Base-by-base conservation (phyloP, 257 asterid genomes). In the Lantana camara region DNA sequence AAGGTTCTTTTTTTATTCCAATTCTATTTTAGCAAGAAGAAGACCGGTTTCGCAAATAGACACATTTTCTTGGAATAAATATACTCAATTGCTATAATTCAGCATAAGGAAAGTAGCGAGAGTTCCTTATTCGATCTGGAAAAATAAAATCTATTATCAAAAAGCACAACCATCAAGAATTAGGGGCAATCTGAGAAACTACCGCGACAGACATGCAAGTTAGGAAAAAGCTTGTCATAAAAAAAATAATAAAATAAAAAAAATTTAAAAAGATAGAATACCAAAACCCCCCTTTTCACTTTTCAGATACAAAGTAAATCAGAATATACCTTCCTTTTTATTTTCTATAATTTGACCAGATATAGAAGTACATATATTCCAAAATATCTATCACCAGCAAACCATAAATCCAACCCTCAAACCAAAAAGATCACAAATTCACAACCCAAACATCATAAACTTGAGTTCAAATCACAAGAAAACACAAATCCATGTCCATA, bases 201-300 rank as follows among this genome's bases (percentile, higher is more conserved):
- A 29, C 5, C 48, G 24, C 51, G 50, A 12, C 4, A 20, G 35
- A 42, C 44, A 60, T 27, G 63, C 40, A 66, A 55, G 64, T 65
- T 42, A 15, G 58, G 45, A 27, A 60, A 44, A 75, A 64, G 60
- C 10, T n/a, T 35, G 34, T 50, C 48, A 52, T 58, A 34, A 20
- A 46, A 60, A 8, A 15, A 30, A 30, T 2, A 30, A 30, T 30
- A n/a, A n/a, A n/a, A n/a, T n/a, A n/a, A n/a, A n/a, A 27, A 27
- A 35, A 35, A 35, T 3, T 35, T 35, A 35, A 35, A 5, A 35
- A 35, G 11, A 35, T 5, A 7, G 11, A 35, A 35, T 7, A 30
- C 3, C 4, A 30, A 30, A 30, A n/a, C n/a, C 8, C 1, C 40
- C 40, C 9, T 35, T 35, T 35, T 35, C 40, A 35, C 40, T 77